Conservation (phyloP, 345 rosid species). For the Eucalyptus leucophloia region DNA sequence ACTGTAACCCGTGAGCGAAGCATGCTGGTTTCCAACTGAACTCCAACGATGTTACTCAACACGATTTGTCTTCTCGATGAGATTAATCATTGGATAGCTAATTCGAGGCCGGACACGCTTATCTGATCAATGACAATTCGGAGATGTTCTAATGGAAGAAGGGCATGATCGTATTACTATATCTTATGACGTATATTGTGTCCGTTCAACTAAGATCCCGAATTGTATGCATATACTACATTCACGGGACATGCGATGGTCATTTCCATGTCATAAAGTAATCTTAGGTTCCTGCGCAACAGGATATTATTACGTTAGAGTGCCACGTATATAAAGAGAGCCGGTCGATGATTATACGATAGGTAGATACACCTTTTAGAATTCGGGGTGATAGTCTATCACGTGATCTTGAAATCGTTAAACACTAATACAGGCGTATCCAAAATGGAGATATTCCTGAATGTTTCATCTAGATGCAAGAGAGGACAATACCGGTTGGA, state of each 20-base stretch:
- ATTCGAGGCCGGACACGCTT: neutral
- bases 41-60: neutral
- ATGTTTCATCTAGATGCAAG: neutral
- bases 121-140: neutral
- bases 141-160: neutral
- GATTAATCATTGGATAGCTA: neutral
- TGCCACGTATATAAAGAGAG: neutral
- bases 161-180: neutral
- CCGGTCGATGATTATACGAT: neutral
- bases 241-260: neutral
- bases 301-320: neutral
- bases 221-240: neutral
- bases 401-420: neutral
- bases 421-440: neutral
- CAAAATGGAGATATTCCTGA: neutral
- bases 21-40: neutral
- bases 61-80: neutral
- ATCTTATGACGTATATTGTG: neutral
- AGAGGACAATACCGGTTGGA: neutral
- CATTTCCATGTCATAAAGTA: neutral
- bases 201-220: neutral
- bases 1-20: neutral
- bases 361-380: neutral
- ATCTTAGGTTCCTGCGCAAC: fast-evolving
- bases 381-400: neutral